Percentiles rank a stretch among this genome's conserved stretches.
Evolutionary conservation across 352 stramenopile species (phyloP).

Genomic region (Pseudoperonospora humuli): DNA sequence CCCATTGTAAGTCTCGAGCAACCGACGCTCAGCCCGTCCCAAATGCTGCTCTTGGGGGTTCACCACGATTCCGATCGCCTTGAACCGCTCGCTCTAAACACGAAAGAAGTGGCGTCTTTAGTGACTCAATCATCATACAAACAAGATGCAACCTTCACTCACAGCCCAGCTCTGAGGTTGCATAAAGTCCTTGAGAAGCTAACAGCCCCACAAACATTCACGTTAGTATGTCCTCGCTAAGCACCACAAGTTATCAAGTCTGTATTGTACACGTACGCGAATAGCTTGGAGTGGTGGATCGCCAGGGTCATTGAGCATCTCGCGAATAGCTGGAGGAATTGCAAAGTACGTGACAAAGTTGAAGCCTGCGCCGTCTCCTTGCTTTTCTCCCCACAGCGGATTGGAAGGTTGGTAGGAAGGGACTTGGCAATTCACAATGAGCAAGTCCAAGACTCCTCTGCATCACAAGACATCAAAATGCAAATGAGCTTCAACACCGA

Average conservation of each 20-base stretch:
- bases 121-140: too few relatives aligned
- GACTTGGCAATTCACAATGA: conserved; percentile 82
- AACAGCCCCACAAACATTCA: background rate
- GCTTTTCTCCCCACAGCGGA: conserved; percentile 72
- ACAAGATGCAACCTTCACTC: background rate
- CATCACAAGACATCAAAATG: background rate
- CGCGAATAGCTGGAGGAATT: conserved; percentile 48
- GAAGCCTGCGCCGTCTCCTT: conserved; percentile 61
- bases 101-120: background rate
- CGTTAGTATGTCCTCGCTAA: background rate
- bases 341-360: conserved; percentile 81
- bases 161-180: conserved; percentile 27
- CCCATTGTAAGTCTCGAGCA: conserved; percentile 79
- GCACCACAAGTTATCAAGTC: background rate
- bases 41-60: conserved; percentile 67
- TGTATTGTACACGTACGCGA: conserved; percentile 17
- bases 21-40: conserved; percentile 57
- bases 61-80: conserved; percentile 74
- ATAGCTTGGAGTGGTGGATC: conserved; percentile 43
- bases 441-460: conserved; percentile 42
- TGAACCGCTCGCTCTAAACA: conserved; percentile 67
- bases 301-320: conserved; percentile 32
- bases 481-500: background rate
- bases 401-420: conserved; percentile 80
- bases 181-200: conserved; percentile 37